phyloP scores from a whole-genome alignment of 2,329 filamentous ascomycete species.

The Chrysoporthe puriensis region DNA sequence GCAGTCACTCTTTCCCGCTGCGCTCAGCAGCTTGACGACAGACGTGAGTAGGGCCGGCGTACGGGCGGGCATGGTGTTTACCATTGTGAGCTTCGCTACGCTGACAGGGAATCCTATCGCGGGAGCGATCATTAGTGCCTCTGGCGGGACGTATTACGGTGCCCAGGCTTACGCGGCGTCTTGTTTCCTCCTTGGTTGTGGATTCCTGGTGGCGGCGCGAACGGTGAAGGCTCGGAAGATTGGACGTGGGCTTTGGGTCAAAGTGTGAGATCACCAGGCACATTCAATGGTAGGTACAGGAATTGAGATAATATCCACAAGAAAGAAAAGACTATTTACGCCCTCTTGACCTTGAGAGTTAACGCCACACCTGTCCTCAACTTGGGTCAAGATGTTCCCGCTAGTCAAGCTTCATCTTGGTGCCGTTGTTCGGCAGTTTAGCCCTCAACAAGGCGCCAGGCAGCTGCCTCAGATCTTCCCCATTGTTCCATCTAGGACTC shows the following conservation, averaged over 20 bases:
- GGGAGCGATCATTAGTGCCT: background rate
- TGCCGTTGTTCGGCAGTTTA: constrained; percentile 18
- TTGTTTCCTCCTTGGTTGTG: background rate
- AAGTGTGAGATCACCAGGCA: background rate
- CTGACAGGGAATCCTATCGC: background rate
- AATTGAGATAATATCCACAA: background rate
- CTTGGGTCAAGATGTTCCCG: background rate
- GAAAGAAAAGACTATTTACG: too few species aligned
- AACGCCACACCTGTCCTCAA: background rate
- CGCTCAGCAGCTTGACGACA: background rate
- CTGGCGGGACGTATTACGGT: background rate
- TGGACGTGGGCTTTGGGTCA: background rate
- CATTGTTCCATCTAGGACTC: constrained; percentile 21
- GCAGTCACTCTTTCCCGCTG: background rate
- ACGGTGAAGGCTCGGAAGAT: background rate
- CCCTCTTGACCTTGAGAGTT: too few species aligned
- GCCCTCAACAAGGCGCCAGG: constrained; percentile 17
- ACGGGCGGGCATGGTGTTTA: background rate
- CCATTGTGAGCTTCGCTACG: background rate
- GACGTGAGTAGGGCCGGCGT: background rate
- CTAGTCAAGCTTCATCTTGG: constrained; percentile 17
- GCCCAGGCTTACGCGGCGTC: background rate
- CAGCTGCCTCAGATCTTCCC: constrained; percentile 18
- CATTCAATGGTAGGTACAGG: background rate
- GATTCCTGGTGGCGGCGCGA: background rate